Evolutionary conservation across 768 basidiomycete species (phyloP).

Genomic region (Boletus pseudopeckii): DNA sequence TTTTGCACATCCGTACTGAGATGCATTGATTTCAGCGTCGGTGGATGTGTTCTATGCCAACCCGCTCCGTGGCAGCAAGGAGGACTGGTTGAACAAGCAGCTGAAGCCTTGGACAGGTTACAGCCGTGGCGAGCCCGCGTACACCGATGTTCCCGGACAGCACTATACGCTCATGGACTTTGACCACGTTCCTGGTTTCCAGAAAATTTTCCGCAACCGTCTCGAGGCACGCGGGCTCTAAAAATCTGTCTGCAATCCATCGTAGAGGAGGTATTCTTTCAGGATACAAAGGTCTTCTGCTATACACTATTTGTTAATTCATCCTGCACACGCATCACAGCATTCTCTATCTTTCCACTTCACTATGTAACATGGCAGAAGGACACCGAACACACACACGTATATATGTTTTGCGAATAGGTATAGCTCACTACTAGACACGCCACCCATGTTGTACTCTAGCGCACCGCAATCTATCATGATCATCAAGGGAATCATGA

Average conservation of each 20-base stretch:
- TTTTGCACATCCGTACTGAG: background rate
- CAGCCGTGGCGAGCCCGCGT: slow-evolving; percentile 22
- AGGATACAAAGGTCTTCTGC: no score
- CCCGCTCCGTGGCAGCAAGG: slow-evolving; percentile 26
- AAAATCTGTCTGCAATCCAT: background rate
- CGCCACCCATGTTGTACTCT: background rate
- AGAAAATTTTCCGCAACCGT: slow-evolving; percentile 27
- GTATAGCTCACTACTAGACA: background rate
- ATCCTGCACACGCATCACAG: background rate
- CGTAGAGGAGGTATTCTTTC: background rate
- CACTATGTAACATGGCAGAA: background rate
- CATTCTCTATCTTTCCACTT: no score
- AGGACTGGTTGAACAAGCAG: slow-evolving; percentile 29
- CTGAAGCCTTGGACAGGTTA: slow-evolving; percentile 26
- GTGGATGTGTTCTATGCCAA: slow-evolving; percentile 29
- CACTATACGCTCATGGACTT: slow-evolving; percentile 33
- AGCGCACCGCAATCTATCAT: background rate
- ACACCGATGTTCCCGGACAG: slow-evolving; percentile 26
- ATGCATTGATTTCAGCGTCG: slow-evolving; percentile 3
- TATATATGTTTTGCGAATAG: background rate
- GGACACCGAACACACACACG: background rate
- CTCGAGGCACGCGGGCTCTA: slow-evolving; percentile 28
- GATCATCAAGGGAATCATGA: background rate
- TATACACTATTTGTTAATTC: background rate
- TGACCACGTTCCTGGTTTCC: slow-evolving; percentile 30